phyloP scores from a whole-genome alignment of 768 basidiomycete genomes.

The Tricholoma flavovirens region DNA sequence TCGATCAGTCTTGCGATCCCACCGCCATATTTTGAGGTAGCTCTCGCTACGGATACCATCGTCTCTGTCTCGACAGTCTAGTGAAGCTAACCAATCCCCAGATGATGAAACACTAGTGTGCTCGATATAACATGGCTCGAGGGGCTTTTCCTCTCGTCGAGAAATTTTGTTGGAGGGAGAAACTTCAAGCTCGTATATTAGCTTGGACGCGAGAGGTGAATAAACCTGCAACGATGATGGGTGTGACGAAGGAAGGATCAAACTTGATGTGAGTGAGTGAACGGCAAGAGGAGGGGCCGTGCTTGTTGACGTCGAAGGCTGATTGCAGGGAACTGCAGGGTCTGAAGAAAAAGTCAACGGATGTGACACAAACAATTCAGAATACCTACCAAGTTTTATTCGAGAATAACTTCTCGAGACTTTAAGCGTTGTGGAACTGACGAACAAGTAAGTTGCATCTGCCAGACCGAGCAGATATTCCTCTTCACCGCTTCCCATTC shows the following conservation, averaged over 20 bases:
- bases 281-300: slow-evolving; percentile 66
- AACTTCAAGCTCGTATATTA: slow-evolving; percentile 85
- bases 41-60: slow-evolving; percentile 61
- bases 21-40: slow-evolving; percentile 88
- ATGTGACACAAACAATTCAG: not conserved
- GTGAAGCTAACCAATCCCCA: slow-evolving; percentile 90
- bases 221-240: slow-evolving; percentile 93
- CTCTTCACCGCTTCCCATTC: slow-evolving; percentile 53
- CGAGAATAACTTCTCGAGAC: slow-evolving; percentile 68
- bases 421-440: slow-evolving; percentile 67
- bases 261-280: slow-evolving; percentile 64
- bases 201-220: slow-evolving; percentile 62
- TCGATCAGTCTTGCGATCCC: slow-evolving; percentile 56
- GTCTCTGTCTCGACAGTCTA: slow-evolving; percentile 70
- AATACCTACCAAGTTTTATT: slow-evolving; percentile 64
- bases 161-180: slow-evolving; percentile 91
- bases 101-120: slow-evolving; percentile 55
- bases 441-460: slow-evolving; percentile 76
- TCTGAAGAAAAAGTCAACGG: slow-evolving; percentile 18
- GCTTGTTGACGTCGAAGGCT: slow-evolving; percentile 35
- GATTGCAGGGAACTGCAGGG: slow-evolving; percentile 23
- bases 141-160: slow-evolving; percentile 65
- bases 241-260: slow-evolving; percentile 90
- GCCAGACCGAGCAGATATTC: slow-evolving; percentile 81
- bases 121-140: slow-evolving; percentile 76